Evolutionary conservation across 2,329 filamentous ascomycete genomes (phyloP), one percentile per base, ranked within the genome.

Genomic region (Pseudocercospora musae): DNA sequence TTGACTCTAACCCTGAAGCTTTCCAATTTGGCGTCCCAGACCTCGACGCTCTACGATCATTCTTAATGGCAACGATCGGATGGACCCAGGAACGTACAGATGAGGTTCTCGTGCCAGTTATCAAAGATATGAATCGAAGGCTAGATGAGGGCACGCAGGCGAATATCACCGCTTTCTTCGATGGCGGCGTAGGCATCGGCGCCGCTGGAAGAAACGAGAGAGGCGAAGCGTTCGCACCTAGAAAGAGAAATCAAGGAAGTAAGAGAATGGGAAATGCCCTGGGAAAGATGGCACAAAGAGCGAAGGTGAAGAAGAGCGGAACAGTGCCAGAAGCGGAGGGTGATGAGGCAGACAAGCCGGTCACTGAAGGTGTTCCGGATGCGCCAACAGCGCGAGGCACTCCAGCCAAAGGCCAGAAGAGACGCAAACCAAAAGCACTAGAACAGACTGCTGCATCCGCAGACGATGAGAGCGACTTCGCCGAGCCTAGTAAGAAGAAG

Each of bases 11-110:
- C 68, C 83, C 89, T 0, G 89, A 95, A 69, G 79, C 82, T 0
- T 99, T 99, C 73, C 90, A 95, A 74, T 99, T 96, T 95, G 95
- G 95, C 29, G 90, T 97, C 0, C 95, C 95, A 0, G 94, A 99
- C 73, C 82, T 99, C 0, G 91, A 95, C 64, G 91, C 91, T 0
- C 79, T 99, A 65, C 81, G 96, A 6, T 82, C 84, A 25, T 99
- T 95, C 71, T 81, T 99, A 40, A 96, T 96, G 90, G 81, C 85
- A 1, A 97, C 94, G 1, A 91, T 99, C 69, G 95, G 95, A 0
- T 99, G 95, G 95, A 87, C 83, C 59, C 88, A 90, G 74, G 94
- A 98, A 76, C 84, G 92, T 7, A 98, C 94, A 0, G 95, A 99
- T 72, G 95, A 99, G 76, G 90, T 99, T 1, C 84, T 99, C 1